Percentiles rank a stretch among this genome's conserved stretches.
These are phyloP conservation scores for Blastocystis sp. DNA, from an alignment of 352 stramenopile genomes.

Conservation along the genomic window DNA sequence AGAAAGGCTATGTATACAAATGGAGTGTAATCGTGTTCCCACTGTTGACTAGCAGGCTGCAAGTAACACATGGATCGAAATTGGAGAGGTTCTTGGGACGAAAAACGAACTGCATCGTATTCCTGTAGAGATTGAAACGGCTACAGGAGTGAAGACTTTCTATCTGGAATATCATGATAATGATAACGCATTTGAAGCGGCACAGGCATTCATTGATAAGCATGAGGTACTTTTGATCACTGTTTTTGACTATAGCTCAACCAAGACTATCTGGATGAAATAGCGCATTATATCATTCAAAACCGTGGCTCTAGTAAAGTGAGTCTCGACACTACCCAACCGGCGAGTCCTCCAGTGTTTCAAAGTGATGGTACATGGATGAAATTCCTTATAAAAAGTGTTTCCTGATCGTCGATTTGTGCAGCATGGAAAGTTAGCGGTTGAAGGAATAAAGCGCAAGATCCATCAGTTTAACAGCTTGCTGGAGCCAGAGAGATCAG, in stretches of 20 bases:
- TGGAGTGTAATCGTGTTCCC: not conserved
- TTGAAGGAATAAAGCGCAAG: not conserved
- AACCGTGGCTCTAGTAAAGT: not conserved
- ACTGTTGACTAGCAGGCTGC: not conserved
- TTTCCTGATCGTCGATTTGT: not conserved
- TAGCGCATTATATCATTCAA: constrained; percentile 23
- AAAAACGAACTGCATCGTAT: not conserved
- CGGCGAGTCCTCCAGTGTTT: not conserved
- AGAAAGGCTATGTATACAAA: not conserved
- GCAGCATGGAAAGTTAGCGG: not conserved
- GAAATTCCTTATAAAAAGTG: not conserved
- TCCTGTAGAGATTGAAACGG: constrained; percentile 32
- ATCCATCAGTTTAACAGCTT: not conserved
- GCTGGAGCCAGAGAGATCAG: not conserved
- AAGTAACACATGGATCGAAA: constrained; percentile 40
- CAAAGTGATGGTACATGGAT: not conserved
- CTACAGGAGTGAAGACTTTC: not conserved
- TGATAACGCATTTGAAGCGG: constrained; percentile 31
- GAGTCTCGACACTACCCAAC: not conserved
- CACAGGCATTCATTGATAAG: constrained; percentile 31
- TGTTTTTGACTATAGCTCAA: not conserved
- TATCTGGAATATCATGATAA: not conserved
- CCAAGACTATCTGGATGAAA: constrained; percentile 47
- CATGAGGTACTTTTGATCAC: not conserved
- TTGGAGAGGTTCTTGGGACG: constrained; percentile 6